Evolutionary conservation across 2,329 filamentous ascomycete genomes (phyloP).

Genomic region (Didymella glomerata): DNA sequence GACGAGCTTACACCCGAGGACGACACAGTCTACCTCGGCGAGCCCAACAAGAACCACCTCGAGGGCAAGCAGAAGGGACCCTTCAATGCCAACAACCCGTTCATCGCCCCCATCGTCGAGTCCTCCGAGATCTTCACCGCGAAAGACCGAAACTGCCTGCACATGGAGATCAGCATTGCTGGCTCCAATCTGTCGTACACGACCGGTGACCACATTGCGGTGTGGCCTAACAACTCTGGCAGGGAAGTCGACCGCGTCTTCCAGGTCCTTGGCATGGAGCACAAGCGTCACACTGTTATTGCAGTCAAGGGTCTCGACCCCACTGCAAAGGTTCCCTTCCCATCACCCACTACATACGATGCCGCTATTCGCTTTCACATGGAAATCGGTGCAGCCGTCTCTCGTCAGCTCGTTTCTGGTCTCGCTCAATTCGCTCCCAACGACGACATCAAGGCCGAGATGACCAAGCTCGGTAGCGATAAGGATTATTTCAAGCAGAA

Average conservation of each 20-base stretch:
- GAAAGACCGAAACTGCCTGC: slow-evolving; percentile 92
- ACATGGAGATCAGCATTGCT: slow-evolving; percentile 92
- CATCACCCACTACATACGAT: slow-evolving; percentile 95
- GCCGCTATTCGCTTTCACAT: slow-evolving; percentile 93
- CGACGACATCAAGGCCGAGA: slow-evolving; percentile 84
- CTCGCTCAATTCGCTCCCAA: slow-evolving; percentile 89
- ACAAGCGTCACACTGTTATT: slow-evolving; percentile 84
- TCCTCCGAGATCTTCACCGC: slow-evolving; percentile 90
- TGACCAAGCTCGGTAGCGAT: slow-evolving; percentile 87
- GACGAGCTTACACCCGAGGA: slow-evolving; percentile 77
- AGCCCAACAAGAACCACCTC: slow-evolving; percentile 95
- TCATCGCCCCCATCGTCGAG: slow-evolving; percentile 90
- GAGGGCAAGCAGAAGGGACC: slow-evolving; percentile 84
- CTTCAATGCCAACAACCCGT: slow-evolving; percentile 96
- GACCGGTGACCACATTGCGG: slow-evolving; percentile 94
- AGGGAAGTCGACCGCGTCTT: slow-evolving; percentile 92
- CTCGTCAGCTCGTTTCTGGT: slow-evolving; percentile 90
- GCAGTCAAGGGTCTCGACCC: slow-evolving; percentile 90
- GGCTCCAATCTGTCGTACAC: slow-evolving; percentile 91
- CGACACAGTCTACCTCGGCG: slow-evolving; percentile 87
- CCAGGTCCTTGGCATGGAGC: slow-evolving; percentile 74
- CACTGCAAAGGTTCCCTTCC: slow-evolving; percentile 97
- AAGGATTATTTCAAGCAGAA: slow-evolving; percentile 95
- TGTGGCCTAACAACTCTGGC: slow-evolving; percentile 97
- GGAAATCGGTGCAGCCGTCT: slow-evolving; percentile 94